These are phyloP conservation scores for Globisporangium splendens DNA, from an alignment of 352 stramenopile genomes.

Conservation along the genomic window DNA sequence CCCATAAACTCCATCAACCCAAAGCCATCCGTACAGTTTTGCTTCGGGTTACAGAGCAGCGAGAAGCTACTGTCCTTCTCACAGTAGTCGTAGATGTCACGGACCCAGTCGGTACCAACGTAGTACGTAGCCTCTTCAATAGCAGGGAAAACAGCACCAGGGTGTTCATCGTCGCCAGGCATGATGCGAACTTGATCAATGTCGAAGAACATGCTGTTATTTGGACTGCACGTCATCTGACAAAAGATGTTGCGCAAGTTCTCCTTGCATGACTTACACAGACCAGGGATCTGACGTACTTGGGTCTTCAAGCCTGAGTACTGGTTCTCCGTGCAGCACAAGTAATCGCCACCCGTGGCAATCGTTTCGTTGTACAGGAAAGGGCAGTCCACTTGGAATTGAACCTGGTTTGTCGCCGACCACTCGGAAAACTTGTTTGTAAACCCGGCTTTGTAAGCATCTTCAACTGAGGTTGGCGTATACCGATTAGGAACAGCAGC, in stretches of 20 bases:
- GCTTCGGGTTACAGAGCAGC: slow-evolving; percentile 49
- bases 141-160: slow-evolving; percentile 36
- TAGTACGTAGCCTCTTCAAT: slow-evolving; percentile 59
- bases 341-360: slow-evolving; percentile 34
- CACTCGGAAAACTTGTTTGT: slow-evolving; percentile 66
- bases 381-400: slow-evolving; percentile 60
- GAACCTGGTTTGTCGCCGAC: slow-evolving; percentile 41
- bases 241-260: slow-evolving; percentile 69
- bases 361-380: slow-evolving; percentile 61
- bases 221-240: slow-evolving; percentile 60
- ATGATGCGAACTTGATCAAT: slow-evolving; percentile 51
- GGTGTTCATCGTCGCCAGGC: slow-evolving; percentile 35
- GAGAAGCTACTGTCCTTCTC: slow-evolving; percentile 54
- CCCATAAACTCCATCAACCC: slow-evolving; percentile 61
- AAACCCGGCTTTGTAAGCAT: slow-evolving; percentile 40
- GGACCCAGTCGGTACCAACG: slow-evolving; percentile 56
- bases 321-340: slow-evolving; percentile 60
- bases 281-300: slow-evolving; percentile 51
- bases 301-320: slow-evolving; percentile 54
- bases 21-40: slow-evolving; percentile 48
- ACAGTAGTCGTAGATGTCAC: slow-evolving; percentile 64
- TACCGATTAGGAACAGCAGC: slow-evolving; percentile 52
- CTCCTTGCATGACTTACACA: slow-evolving; percentile 57
- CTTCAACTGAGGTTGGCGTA: slow-evolving; percentile 42
- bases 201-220: slow-evolving; percentile 61